Conservation (phyloP, 495 filamentous ascomycete genomes). For the Filosporella fistucella region DNA sequence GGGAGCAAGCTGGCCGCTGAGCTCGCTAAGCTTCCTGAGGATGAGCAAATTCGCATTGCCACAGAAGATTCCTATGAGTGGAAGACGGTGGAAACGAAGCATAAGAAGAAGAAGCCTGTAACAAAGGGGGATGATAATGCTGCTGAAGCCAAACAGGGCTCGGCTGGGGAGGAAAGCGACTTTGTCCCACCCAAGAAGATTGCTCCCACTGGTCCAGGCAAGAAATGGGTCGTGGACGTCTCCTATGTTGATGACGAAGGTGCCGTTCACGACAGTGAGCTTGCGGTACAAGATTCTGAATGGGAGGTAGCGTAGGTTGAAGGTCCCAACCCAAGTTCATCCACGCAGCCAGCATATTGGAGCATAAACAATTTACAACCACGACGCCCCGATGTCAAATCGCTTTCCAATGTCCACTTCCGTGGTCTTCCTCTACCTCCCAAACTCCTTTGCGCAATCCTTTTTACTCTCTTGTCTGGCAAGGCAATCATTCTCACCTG, state of each 20-base stretch:
- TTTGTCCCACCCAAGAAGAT: slow-evolving; percentile 4
- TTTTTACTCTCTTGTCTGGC: neutral
- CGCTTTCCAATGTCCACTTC: neutral
- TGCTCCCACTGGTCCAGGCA: slow-evolving; percentile 12
- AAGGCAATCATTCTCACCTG: neutral
- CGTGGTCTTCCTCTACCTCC: neutral
- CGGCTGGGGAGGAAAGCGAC: slow-evolving; percentile 7
- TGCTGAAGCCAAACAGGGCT: neutral
- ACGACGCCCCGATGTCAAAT: too few relatives aligned
- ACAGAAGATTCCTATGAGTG: slow-evolving; percentile 68
- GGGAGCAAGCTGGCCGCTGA: slow-evolving; percentile 28
- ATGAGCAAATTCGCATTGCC: slow-evolving; percentile 73
- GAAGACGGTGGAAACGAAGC: slow-evolving; percentile 59
- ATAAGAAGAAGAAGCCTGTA: slow-evolving; percentile 12
- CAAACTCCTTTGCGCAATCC: neutral
- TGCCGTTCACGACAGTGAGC: neutral
- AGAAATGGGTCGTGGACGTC: slow-evolving; percentile 10
- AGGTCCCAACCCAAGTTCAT: too few relatives aligned
- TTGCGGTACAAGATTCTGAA: slow-evolving; percentile 7
- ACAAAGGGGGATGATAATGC: neutral
- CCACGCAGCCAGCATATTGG: too few relatives aligned
- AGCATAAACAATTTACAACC: too few relatives aligned
- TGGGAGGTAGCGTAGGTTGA: slow-evolving; percentile 19
- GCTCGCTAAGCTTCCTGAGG: slow-evolving; percentile 64
- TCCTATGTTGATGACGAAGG: neutral